Conservation (phyloP, 2,329 filamentous ascomycete species). For the Didymella pomorum region DNA sequence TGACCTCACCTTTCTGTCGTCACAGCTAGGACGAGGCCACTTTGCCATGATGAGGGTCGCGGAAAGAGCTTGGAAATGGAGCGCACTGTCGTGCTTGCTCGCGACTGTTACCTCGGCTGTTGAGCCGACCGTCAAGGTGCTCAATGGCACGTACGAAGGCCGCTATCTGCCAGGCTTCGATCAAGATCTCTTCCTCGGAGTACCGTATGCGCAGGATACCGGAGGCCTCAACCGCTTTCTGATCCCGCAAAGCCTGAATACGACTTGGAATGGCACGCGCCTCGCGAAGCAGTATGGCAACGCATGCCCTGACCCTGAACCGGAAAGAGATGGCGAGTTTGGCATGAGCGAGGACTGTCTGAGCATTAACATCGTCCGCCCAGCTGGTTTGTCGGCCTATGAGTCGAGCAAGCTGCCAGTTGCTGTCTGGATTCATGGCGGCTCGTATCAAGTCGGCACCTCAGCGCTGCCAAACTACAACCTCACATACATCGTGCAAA, state of each 20-base stretch:
- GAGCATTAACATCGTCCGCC: conserved; percentile 68
- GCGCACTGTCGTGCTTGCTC: conserved; percentile 25
- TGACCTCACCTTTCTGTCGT: background rate
- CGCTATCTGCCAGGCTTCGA: conserved; percentile 45
- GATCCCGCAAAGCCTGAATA: conserved; percentile 59
- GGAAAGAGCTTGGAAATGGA: conserved; percentile 32
- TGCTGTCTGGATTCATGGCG: conserved; percentile 67
- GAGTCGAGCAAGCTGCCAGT: conserved; percentile 60
- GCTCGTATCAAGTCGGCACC: conserved; percentile 55
- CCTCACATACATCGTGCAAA: conserved; percentile 65
- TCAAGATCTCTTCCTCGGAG: conserved; percentile 58
- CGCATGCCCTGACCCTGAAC: conserved; percentile 50
- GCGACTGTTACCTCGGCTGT: conserved; percentile 24
- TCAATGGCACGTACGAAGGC: conserved; percentile 50
- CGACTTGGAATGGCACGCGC: conserved; percentile 51
- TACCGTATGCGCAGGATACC: conserved; percentile 66
- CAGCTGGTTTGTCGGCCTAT: conserved; percentile 54
- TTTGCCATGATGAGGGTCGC: conserved; percentile 22
- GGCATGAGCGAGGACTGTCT: conserved; percentile 66
- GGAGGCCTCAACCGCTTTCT: conserved; percentile 63
- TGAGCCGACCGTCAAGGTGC: conserved; percentile 39
- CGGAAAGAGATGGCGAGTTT: conserved; percentile 39
- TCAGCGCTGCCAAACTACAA: conserved; percentile 64
- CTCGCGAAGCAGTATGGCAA: conserved; percentile 54
- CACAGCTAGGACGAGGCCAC: background rate